Conservation (phyloP, 495 filamentous ascomycete species). For the Aspergillus campestris region DNA sequence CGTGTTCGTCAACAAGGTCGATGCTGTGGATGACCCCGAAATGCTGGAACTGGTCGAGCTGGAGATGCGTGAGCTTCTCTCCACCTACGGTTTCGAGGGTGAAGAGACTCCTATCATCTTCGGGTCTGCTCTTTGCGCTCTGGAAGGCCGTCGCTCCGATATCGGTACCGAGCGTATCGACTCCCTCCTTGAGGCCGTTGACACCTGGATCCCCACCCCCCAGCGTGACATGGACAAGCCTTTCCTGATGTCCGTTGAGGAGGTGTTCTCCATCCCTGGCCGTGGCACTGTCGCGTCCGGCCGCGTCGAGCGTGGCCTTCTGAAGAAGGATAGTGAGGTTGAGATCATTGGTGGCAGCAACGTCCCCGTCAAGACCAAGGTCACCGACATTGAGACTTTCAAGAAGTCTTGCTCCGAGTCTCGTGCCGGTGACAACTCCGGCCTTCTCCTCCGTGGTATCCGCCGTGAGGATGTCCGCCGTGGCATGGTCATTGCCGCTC, state of each 20-base stretch:
- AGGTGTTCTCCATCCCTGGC: slow-evolving; percentile 95
- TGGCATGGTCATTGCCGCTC: slow-evolving; percentile 85
- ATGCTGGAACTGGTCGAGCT: slow-evolving; percentile 99
- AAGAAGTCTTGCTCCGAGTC: slow-evolving; percentile 97
- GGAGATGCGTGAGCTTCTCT: slow-evolving; percentile 97
- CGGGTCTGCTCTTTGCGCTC: slow-evolving; percentile 90
- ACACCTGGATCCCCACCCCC: slow-evolving; percentile 93
- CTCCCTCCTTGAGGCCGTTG: slow-evolving; percentile 79
- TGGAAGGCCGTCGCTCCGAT: slow-evolving; percentile 80
- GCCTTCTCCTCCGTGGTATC: slow-evolving; percentile 88
- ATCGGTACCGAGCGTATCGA: slow-evolving; percentile 82
- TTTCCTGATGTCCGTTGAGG: slow-evolving; percentile 97
- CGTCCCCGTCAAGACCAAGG: slow-evolving; percentile 86
- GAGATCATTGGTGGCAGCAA: slow-evolving; percentile 79
- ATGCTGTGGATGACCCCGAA: slow-evolving; percentile 90
- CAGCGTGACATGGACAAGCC: slow-evolving; percentile 88
- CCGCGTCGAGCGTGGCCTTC: slow-evolving; percentile 87
- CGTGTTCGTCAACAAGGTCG: slow-evolving; percentile 99
- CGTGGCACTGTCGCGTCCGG: slow-evolving; percentile 96
- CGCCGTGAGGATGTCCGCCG: slow-evolving; percentile 87
- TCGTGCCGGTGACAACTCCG: slow-evolving; percentile 95
- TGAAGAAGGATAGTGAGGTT: slow-evolving; percentile 89
- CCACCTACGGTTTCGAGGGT: slow-evolving; percentile 90
- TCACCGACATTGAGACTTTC: slow-evolving; percentile 99
- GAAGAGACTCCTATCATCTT: slow-evolving; percentile 95